Evolutionary conservation across 441 rosid species (phyloP).

Genomic region (Populus hybrid): DNA sequence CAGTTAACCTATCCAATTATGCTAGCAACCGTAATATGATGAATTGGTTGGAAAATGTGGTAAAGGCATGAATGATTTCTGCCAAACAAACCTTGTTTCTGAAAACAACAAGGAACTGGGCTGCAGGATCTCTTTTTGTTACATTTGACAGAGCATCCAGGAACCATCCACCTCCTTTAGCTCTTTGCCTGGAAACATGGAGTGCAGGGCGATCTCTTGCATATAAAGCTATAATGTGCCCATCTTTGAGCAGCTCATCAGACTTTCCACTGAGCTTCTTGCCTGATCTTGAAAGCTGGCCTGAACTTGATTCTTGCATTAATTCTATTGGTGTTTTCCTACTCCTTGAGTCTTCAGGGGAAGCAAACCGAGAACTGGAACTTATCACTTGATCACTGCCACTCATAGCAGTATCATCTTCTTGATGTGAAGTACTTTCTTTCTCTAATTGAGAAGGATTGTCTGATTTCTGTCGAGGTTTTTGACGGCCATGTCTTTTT

Average conservation of each 20-base stretch:
- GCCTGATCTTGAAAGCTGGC: slow-evolving; percentile 46
- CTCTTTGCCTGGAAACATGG: slow-evolving; percentile 90
- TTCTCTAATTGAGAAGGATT: slow-evolving; percentile 57
- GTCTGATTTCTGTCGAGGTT: slow-evolving; percentile 51
- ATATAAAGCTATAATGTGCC: slow-evolving; percentile 78
- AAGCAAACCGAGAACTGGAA: slow-evolving; percentile 79
- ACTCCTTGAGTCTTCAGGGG: slow-evolving; percentile 77
- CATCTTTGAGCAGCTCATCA: slow-evolving; percentile 74
- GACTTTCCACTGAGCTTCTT: slow-evolving; percentile 54
- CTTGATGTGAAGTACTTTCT: slow-evolving; percentile 71
- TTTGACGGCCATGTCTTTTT: slow-evolving; percentile 85
- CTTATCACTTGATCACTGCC: slow-evolving; percentile 78
- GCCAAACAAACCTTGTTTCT: slow-evolving; percentile 69
- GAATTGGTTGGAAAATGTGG: neutral
- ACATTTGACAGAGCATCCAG: slow-evolving; percentile 82
- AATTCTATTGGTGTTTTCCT: slow-evolving; percentile 77
- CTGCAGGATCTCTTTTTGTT: slow-evolving; percentile 94
- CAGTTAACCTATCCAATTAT: slow-evolving; percentile 2
- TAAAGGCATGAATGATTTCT: neutral
- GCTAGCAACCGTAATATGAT: neutral
- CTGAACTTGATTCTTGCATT: slow-evolving; percentile 49
- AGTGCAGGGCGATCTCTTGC: slow-evolving; percentile 69
- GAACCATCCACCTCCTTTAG: slow-evolving; percentile 98
- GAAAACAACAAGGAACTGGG: slow-evolving; percentile 86
- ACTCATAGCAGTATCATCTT: slow-evolving; percentile 82